These are phyloP conservation scores for Oropetium thomaeum DNA, from an alignment of 176 grass and related monocot species.

Conservation along the genomic window DNA sequence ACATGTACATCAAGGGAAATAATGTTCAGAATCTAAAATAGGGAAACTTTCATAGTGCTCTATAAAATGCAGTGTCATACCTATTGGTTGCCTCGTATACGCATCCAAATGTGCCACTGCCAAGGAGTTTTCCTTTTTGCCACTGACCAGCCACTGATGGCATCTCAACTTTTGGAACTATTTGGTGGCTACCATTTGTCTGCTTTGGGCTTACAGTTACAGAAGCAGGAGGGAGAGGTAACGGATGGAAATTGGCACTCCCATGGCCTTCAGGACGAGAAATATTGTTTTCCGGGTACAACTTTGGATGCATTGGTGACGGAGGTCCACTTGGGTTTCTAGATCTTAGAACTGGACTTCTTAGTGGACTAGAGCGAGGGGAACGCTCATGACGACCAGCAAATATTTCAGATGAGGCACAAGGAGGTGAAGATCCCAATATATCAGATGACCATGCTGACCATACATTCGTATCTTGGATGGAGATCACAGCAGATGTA, in stretches of 20 bases:
- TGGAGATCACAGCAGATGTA: slow-evolving; percentile 38
- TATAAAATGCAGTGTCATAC: slow-evolving; percentile 42
- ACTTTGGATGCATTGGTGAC: slow-evolving; percentile 61
- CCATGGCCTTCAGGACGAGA: slow-evolving; percentile 33
- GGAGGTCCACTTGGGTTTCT: slow-evolving; percentile 62
- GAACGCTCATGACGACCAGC: slow-evolving; percentile 45
- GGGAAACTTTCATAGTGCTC: neutral
- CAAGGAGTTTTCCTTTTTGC: slow-evolving; percentile 90
- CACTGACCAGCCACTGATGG: slow-evolving; percentile 66
- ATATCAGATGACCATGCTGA: slow-evolving; percentile 51
- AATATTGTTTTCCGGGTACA: slow-evolving; percentile 47
- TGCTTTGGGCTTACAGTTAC: slow-evolving; percentile 49
- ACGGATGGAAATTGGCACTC: slow-evolving; percentile 55
- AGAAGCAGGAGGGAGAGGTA: slow-evolving; percentile 73
- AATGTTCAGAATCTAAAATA: slow-evolving; percentile 16
- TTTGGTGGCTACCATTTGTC: slow-evolving; percentile 34
- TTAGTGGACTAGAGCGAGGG: slow-evolving; percentile 52
- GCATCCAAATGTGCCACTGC: slow-evolving; percentile 90
- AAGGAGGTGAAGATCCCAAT: slow-evolving; percentile 39
- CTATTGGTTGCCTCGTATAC: slow-evolving; percentile 94
- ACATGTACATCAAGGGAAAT: slow-evolving; percentile 11
- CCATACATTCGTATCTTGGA: slow-evolving; percentile 42
- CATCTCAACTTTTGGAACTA: slow-evolving; percentile 54
- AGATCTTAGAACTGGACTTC: slow-evolving; percentile 46
- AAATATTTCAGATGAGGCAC: slow-evolving; percentile 55